Evolutionary conservation across 2,329 filamentous ascomycete genomes (phyloP), one percentile per base, ranked within the genome.

Genomic region (Penicillium sp.): DNA sequence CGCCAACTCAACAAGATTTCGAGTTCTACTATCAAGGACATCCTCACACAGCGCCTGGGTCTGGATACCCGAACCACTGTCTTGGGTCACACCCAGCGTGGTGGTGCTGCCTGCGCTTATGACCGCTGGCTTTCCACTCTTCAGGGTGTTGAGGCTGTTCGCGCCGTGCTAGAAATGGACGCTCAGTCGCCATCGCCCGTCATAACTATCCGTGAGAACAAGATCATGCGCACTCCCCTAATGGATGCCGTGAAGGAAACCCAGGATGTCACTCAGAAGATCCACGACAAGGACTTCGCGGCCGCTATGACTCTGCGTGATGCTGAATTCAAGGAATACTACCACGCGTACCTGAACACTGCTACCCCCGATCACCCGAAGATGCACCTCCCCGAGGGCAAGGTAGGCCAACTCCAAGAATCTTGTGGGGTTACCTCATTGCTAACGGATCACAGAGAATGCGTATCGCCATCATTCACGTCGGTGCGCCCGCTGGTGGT

Each of bases 191-290:
- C 91, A 49, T 96, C 91, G 42, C 93, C 91, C 51, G 92, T 99
- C 68, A 97, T 99, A 68, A 92, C 91, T 62, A 92, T 99, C 62
- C 92, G 88, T 58, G 94, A 99, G 79, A 97, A 97, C 82, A 96
- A 99, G 78, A 97, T 99, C 68, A 86, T 91, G 59, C 85, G 92
- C 49, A 91, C 92, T 63, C 88, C 91, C 17, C 79, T 99, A 21
- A 89, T 97, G 78, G 84, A 96, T 68, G 92, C 94, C 1, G 94
- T 99, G 9, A 78, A 84, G 40, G 84, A 91, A 66, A 99, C 94
- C 23, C 88, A 97, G 71, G 83, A 89, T 49, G 90, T 97, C 0
- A 84, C 91, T 12, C 83, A 84, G 60, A 89, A 90, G 26, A 96
- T 99, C 51, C 83, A 90, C 20, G 84, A 81, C 48, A 92, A 91